Evolutionary conservation across 1,284 basidiomycete species (phyloP), one percentile per base, ranked within the genome.

Genomic region (Vanrija pseudolonga): DNA sequence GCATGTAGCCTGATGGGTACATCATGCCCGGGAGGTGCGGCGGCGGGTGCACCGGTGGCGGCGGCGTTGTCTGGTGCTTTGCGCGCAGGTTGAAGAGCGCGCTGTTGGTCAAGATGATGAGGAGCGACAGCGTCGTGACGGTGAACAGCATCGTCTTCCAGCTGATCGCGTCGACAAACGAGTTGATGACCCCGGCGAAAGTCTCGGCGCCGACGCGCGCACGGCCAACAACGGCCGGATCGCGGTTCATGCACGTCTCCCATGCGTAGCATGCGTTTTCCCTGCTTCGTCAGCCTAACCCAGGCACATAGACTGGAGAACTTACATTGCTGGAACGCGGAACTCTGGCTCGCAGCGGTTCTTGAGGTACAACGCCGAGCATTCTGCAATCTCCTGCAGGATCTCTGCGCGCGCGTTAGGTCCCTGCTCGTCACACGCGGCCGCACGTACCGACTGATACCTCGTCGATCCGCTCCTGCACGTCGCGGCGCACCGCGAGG

Each of bases 231-330:
- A 88, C 86, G 23, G 86, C 86, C 43, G 92, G 92, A 78, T 97
- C 92, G 53, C 90, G 87, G 72, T 88, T 86, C 89, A 97, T 96
- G 74, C 95, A 98, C n/a, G 85, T 84, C 68, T 94, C 89, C 95
- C 95, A 98, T 52, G 82, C 82, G 45, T 82, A 81, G 73, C 93
- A 97, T 70, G 88, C 86, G 39, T 83, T 81, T 46, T 84, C 81
- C 74, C 74, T 77, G 48, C 32, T 9, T 18, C 45, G 41, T 42
- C 26, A 47, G 45, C 46, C 3, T 2, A 9, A 5, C 20, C n/a
- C n/a, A n/a, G n/a, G n/a, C n/a, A n/a, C n/a, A n/a, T n/a, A 18
- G 18, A 14, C 26, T 20, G 17, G 12, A 26, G 26, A 20, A 56
- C 76, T 65, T 47, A 74, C 87, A 95, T 88, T 8, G 88, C 89